These are phyloP conservation scores for Kwoniella europaea DNA, from an alignment of 768 basidiomycete species.

Conservation along the genomic window DNA sequence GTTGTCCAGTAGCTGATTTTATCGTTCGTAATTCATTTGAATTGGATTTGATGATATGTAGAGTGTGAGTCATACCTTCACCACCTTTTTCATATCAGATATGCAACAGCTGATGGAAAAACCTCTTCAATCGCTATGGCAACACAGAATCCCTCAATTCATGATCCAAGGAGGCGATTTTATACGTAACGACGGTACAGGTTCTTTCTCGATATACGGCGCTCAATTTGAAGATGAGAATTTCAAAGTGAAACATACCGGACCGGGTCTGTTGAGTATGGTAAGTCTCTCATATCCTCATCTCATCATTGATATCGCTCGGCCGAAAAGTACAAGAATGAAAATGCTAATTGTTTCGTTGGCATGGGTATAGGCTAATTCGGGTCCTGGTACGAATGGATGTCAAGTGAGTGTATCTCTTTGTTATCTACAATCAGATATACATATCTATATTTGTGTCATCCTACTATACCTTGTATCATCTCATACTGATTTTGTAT, in stretches of 20 bases:
- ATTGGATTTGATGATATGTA: background rate
- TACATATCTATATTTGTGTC: background rate
- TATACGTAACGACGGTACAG: slow-evolving; percentile 90
- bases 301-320: too few relatives aligned
- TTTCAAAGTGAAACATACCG: slow-evolving; percentile 85
- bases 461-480: too few relatives aligned
- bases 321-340: too few relatives aligned
- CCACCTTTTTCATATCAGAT: background rate
- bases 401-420: slow-evolving; percentile 64
- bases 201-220: slow-evolving; percentile 95
- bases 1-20: background rate
- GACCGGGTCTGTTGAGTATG: slow-evolving; percentile 89
- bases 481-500: slow-evolving; percentile 3
- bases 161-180: slow-evolving; percentile 99
- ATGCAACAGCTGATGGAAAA: too few relatives aligned
- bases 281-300: slow-evolving; percentile 58
- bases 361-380: slow-evolving; percentile 73
- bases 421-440: background rate
- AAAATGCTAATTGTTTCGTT: slow-evolving; percentile 8
- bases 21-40: slow-evolving; percentile 29
- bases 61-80: slow-evolving; percentile 9
- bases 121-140: background rate
- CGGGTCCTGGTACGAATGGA: slow-evolving; percentile 90
- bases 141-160: slow-evolving; percentile 63
- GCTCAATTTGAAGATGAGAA: slow-evolving; percentile 98